phyloP scores from a whole-genome alignment of 1,284 basidiomycete species.

The Apiotrichum mycotoxinovorans region DNA sequence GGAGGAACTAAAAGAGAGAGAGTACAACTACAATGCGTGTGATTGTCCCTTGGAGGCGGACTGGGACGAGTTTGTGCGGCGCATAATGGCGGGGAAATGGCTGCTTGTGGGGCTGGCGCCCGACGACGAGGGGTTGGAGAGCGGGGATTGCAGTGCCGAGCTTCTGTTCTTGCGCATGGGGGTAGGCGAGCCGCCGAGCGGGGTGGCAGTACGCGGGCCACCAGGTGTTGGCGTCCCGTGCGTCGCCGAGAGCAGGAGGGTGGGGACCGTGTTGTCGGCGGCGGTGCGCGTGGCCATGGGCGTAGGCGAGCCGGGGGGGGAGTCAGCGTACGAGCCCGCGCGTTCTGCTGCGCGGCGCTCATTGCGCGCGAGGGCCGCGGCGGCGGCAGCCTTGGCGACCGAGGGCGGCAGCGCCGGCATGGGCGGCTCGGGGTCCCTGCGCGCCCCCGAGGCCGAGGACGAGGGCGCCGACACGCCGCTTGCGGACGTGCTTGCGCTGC shows the following conservation, averaged over 20 bases:
- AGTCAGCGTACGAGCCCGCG: not conserved
- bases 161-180: not conserved
- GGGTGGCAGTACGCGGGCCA: not conserved
- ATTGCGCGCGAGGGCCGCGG: constrained; percentile 1
- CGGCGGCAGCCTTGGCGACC: constrained; percentile 6
- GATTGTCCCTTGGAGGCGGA: too few relatives aligned
- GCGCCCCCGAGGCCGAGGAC: not conserved
- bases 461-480: not conserved
- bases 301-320: not conserved
- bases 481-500: not conserved
- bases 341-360: constrained; percentile 4
- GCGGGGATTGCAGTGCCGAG: not conserved
- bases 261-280: not conserved
- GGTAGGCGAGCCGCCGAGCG: not conserved
- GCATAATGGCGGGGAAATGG: not conserved
- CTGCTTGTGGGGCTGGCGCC: not conserved
- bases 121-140: not conserved
- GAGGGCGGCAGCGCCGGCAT: constrained; percentile 1
- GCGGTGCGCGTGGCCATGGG: not conserved
- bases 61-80: not conserved
- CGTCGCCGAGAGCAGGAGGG: not conserved
- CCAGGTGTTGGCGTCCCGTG: not conserved
- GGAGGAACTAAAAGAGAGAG: not conserved
- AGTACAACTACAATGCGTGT: not conserved
- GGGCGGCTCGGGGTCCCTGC: not conserved